These are phyloP conservation scores for Cornus kousa DNA, from an alignment of 148 eudicot genomes.

Conservation along the genomic window DNA sequence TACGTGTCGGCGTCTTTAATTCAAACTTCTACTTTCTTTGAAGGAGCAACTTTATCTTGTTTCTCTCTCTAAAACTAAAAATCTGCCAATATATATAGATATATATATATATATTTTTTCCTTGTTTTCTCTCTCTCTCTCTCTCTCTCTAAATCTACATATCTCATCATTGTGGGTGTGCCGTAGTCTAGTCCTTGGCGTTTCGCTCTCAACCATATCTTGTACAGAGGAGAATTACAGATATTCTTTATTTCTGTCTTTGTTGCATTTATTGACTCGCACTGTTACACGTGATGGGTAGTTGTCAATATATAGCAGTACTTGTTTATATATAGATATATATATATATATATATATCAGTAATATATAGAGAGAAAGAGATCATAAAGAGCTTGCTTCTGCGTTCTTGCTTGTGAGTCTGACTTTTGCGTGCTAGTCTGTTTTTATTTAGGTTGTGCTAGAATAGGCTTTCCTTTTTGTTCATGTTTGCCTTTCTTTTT, in stretches of 20 bases:
- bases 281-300: slow-evolving; percentile 14
- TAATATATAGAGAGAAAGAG: too few relatives aligned
- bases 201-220: slow-evolving; percentile 15
- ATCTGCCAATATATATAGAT: too few relatives aligned
- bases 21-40: too few relatives aligned
- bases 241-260: neutral
- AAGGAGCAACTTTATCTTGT: neutral
- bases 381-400: too few relatives aligned
- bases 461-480: too few relatives aligned
- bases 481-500: too few relatives aligned
- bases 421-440: too few relatives aligned
- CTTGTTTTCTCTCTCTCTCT: neutral
- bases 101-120: too few relatives aligned
- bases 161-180: slow-evolving; percentile 6
- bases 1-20: neutral
- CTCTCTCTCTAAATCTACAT: slow-evolving; percentile 6
- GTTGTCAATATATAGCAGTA: neutral
- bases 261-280: slow-evolving; percentile 11
- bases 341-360: too few relatives aligned
- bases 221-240: neutral
- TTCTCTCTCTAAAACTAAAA: neutral
- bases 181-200: slow-evolving; percentile 7
- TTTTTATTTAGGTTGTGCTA: too few relatives aligned
- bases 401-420: too few relatives aligned
- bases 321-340: too few relatives aligned